These are phyloP conservation scores for Alisma plantagoaquatica DNA, from an alignment of 106 monocot genomes.

Conservation along the genomic window DNA sequence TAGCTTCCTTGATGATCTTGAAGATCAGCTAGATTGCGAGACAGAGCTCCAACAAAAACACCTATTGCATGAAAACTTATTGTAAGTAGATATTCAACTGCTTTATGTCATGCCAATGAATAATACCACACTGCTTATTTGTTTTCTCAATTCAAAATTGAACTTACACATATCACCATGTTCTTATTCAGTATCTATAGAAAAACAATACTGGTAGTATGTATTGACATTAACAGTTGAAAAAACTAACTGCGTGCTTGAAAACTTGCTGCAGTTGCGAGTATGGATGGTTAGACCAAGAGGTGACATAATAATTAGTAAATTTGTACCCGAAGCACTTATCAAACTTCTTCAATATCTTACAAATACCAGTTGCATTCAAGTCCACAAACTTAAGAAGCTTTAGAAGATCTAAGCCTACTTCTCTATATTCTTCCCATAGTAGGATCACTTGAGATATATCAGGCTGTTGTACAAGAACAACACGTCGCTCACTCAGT, in stretches of 20 bases:
- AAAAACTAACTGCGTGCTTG: constrained; percentile 76
- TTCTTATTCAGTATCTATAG: no score
- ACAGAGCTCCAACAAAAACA: constrained; percentile 84
- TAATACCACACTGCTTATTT: not conserved
- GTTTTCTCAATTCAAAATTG: no score
- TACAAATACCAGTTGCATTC: constrained; percentile 91
- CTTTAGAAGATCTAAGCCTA: constrained; percentile 73
- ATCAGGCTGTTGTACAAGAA: constrained; percentile 50
- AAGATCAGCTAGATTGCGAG: constrained; percentile 72
- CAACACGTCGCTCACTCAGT: constrained; percentile 39
- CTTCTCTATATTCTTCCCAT: constrained; percentile 59
- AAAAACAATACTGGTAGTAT: no score
- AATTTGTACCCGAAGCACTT: constrained; percentile 82
- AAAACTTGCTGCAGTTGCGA: constrained; percentile 94
- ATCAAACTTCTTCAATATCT: constrained; percentile 98
- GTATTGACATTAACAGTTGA: not conserved
- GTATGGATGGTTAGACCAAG: constrained; percentile 88
- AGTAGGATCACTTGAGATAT: constrained; percentile 47
- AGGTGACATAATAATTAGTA: constrained; percentile 69
- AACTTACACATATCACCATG: no score
- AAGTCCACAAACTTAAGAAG: constrained; percentile 81
- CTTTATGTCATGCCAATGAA: not conserved
- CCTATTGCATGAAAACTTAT: constrained; percentile 40
- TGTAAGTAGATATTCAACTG: not conserved
- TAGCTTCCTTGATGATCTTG: constrained; percentile 77